Base-by-base conservation (phyloP, 1,139 yeast species). In the Yamadazyma aaseri region DNA sequence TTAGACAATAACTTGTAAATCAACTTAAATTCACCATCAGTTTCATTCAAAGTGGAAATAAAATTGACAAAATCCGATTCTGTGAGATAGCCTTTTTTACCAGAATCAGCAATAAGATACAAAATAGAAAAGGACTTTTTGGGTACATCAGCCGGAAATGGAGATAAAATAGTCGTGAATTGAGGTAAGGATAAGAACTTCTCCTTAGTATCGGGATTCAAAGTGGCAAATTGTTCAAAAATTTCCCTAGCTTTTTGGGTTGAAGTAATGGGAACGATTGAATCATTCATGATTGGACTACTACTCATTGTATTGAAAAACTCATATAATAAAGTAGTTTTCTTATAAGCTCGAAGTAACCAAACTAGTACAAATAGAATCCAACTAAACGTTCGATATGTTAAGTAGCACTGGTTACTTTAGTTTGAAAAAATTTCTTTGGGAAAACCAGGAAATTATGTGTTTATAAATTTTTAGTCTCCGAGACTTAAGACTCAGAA, bases 21-120 rank as follows among this genome's bases (percentile, higher is more conserved):
- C 26, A 79, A 58, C 45, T 76, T 73, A 53, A 76, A 73, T 45
- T 76, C 78, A 38, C 82, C 83, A 47, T 80, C 81, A 34, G 66
- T 65, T 30, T 72, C 62, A 29, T 78, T 71, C 41, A 83, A 62
- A 22, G 79, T 66, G 35, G 68, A 60, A 42, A 79, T 71, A 51
- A 83, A 79, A 23, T 65, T 63, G 26, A 74, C 58, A 76, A 86
- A 84, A 46, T 84, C 89, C 10, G 58, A 51, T 31, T 77, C 71
- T 26, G 71, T 71, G 32, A 83, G 60, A 45, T 68, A 81, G 1
- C 90, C 90, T 49, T 81, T 81, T 39, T 68, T 66, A 28, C 71
- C 71, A 36, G 69, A 67, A 53, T 83, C 92, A 17, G 86, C 79
- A 25, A 82, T 71, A 35, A 81, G 65, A 50, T 79, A 83, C 35